A percentile compares a stretch with the other conserved stretches of the same genome.
These are phyloP conservation scores for Nematodospora valgi DNA, from an alignment of 805 yeast genomes.

Conservation along the genomic window DNA sequence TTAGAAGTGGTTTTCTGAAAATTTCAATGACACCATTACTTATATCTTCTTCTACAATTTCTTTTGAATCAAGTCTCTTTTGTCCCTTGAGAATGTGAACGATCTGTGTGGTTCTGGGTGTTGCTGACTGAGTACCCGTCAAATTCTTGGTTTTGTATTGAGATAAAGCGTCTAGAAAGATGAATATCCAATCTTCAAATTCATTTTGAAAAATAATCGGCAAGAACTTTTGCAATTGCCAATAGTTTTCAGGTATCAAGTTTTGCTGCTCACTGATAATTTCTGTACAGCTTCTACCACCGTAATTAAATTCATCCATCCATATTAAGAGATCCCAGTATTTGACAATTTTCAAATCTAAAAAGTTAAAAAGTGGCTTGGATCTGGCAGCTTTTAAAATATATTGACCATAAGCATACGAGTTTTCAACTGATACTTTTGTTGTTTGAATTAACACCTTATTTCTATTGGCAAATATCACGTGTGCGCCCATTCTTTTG, in stretches of 20 bases:
- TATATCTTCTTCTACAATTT: slow-evolving; percentile 28
- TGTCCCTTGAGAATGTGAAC: slow-evolving; percentile 48
- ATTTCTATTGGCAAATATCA: slow-evolving; percentile 78
- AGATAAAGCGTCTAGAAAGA: slow-evolving; percentile 68
- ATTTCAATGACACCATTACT: slow-evolving; percentile 48
- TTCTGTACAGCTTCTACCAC: slow-evolving; percentile 60
- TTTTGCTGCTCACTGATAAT: slow-evolving; percentile 46
- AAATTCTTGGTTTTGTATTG: slow-evolving; percentile 41
- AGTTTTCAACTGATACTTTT: slow-evolving; percentile 77
- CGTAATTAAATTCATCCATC: slow-evolving; percentile 90
- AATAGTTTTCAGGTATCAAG: slow-evolving; percentile 52
- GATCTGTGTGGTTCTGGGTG: slow-evolving; percentile 71
- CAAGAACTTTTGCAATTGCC: slow-evolving; percentile 77
- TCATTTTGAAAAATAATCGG: slow-evolving; percentile 77
- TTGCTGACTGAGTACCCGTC: slow-evolving; percentile 31
- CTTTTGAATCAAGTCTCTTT: slow-evolving; percentile 29
- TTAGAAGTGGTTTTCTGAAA: slow-evolving; percentile 61
- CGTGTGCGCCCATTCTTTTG: slow-evolving; percentile 69
- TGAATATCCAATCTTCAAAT: slow-evolving; percentile 81
- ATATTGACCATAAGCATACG: slow-evolving; percentile 88
- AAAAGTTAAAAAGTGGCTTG: slow-evolving; percentile 75
- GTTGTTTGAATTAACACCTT: slow-evolving; percentile 69
- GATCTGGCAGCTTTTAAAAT: slow-evolving; percentile 72
- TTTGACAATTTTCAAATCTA: slow-evolving; percentile 68
- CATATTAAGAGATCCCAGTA: slow-evolving; percentile 94